Evolutionary conservation across 148 eudicot species (phyloP), one percentile per base, ranked within the genome.

Genomic region (Drosera capensis): DNA sequence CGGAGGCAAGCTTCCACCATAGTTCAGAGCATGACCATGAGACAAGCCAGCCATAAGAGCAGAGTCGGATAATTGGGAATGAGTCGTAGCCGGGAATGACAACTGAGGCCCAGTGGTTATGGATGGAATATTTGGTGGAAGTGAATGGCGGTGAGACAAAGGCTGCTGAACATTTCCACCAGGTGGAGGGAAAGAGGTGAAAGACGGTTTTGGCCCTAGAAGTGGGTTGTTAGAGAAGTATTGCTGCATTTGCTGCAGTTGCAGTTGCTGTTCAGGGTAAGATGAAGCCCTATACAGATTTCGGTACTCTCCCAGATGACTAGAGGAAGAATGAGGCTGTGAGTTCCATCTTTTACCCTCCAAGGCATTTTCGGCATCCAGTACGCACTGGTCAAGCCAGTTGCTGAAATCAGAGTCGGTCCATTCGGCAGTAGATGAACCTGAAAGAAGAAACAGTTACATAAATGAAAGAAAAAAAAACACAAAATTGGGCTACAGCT

Each of bases 341-440:
- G 93, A 81, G 43, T 81, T 68, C 93, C 85, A 81, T 60, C 74
- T 61, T 48, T 75, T 74, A 37, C 59, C 63, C 40, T 78, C 80
- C 52, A 56, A 59, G 34, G 57, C 66, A 57, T 48, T 55, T 36
- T 74, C 79, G 12, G 68, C 56, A 59, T 74, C 85, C 24, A 59
- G 66, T 28, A 67, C 57, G 39, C 64, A 37, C 24, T 58, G 78
- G 23, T 77, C 85, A 41, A 64, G 48, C 78, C 78, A 81, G 38
- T 30, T 20, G 7, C 31, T 8, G 38, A 50, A 42, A 5, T 43
- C 57, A 25, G 25, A 1, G 7, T 53, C 56, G 24, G 70, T 52
- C 78, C 78, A 68, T 13, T 81, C 93, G 12, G 85, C 74, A 34
- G 67, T 72, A 43, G 76, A 68, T 46, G 93, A 81, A 71, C 93